Base-by-base conservation (phyloP, 1,139 yeast species). In the Casaregolazyma lundiana region DNA sequence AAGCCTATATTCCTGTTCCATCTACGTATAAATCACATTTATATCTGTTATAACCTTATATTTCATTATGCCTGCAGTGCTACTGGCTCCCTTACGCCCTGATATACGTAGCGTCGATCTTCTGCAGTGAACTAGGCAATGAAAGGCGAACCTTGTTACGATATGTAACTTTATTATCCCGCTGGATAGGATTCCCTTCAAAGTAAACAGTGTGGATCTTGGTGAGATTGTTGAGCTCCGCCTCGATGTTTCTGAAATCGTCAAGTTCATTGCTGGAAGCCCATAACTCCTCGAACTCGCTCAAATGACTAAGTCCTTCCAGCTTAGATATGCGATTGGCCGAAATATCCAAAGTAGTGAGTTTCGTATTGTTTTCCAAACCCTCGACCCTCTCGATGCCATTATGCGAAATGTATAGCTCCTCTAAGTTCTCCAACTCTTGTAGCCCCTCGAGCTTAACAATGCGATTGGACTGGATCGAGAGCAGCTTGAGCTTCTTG, bases 121-220 rank as follows among this genome's bases (percentile, higher is more conserved):
- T 95, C 42, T 77, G 71, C 48, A 94, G 69, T n/a, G 83, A 76
- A 0, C 84, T 81, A 1, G 87, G 87, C 53, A 92, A 70, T 47
- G 84, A 76, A 59, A 92, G 71, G 55, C 77, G 77, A 41, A 94
- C 64, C 63, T 92, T 92, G 61, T 95, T 80, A 60, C 97, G 76
- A 63, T 94, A 94, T 40, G 92, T 82, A 2, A 95, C 81, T 18
- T 81, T 80, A 55, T 84, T 84, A 21, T 77, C 67, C 24, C 70
- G 60, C 60, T 92, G 97, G 13, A 94, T 64, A 1, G 97, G 97
- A 58, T 90, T 92, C n/a, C 94, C 92, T 67, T 94, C 98, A 55
- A 94, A 80, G 62, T 94, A 94, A 5, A 94, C 96, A 0, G 96
- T 88, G 49, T 89, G 95, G 47, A 94, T 71, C 5, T 76, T 73